Evolutionary conservation across 768 basidiomycete genomes (phyloP), one percentile per base, ranked within the genome.

Genomic region (Mycena belliarum): DNA sequence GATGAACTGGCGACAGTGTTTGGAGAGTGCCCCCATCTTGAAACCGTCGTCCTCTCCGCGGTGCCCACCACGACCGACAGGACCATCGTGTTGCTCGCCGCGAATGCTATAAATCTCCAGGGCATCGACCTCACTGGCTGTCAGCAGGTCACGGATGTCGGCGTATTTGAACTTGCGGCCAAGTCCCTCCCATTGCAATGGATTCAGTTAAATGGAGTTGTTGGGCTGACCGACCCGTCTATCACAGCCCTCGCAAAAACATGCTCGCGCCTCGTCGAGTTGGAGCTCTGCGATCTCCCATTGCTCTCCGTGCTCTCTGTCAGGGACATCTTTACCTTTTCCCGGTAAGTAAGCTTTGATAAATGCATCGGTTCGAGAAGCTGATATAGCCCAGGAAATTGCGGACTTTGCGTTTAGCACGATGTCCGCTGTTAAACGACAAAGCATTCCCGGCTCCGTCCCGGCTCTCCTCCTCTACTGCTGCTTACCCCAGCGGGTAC

Each of bases 241-340:
- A 78, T 96, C 57, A 84, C 85, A 56, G 81, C 85, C 14, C 82
- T 97, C 62, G 87, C 86, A 18, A 86, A 83, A 53, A 79, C 84
- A 11, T 93, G 91, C 68, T 85, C 89, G 5, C 81, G 83, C 57
- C 83, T 97, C 24, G 75, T 89, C 52, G 94, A 95, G 70, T 76
- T 96, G 60, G 94, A 97, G 68, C 74, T 95, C 35, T 84, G 75
- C 66, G 81, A 81, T 65, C 85, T 93, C 59, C 81, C 83, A 11
- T 76, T 85, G 38, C 66, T 97, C 52, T 90, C 89, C 9, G 81
- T 83, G 7, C 69, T 80, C 44, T 85, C 91, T 0, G 78, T 93
- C 32, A 83, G 88, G 35, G 91, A 93, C 66, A 78, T 97, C n/a
- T 89, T 94, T 81, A 79, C 81, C 28, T 91, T 86, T 71, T 88